Base-by-base conservation (phyloP, 192 early-diverging fungal species). In the Geranomyces michiganensis region DNA sequence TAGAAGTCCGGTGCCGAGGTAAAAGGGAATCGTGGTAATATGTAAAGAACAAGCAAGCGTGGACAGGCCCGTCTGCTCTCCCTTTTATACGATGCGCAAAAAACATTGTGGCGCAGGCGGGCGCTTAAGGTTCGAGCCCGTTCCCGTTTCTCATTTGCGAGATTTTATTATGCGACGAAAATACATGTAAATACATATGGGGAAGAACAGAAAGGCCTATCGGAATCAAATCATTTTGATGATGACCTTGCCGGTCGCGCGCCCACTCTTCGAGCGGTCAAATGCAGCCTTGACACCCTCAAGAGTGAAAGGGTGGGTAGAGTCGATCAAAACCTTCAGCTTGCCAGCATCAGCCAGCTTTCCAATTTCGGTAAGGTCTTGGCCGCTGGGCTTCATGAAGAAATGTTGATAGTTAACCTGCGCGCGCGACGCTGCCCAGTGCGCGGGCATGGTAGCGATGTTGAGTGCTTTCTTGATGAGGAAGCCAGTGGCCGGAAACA, bases 241-340 rank as follows among this genome's bases (percentile, higher is more conserved):
- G 17, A 60, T 60, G 17, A 58, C 9, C 41, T 69, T 69, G 17
- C 67, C 67, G 22, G 53, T 59, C 10, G 51, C 53, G 30, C 51
- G 51, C 1, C 68, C 68, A 17, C 22, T 49, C 32, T 70, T 62
- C 8, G 8, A 12, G 26, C 53, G 32, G 26, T 29, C 41, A n/a
- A 70, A 59, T 5, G 74, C 74, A 2, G 14, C 48, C 17, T 33
- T 58, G 21, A 56, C 49, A 7, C 62, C 74, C 17, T 70, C 68
- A 3, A 75, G n/a, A 32, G 26, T 49, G 51, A 70, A 75, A 2
- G 58, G 58, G 58, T 60, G 26, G 31, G 58, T 60, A 1, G 27
- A 31, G 51, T 80, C 70, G 43, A 87, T 78, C 6, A 49, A 53
- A 0, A 82, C 78, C 59, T 76, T 62, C 29, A 87, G 46, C 24